These are phyloP conservation scores for Cordyceps tenuipes DNA, from an alignment of 2,329 filamentous ascomycete genomes.

Conservation along the genomic window DNA sequence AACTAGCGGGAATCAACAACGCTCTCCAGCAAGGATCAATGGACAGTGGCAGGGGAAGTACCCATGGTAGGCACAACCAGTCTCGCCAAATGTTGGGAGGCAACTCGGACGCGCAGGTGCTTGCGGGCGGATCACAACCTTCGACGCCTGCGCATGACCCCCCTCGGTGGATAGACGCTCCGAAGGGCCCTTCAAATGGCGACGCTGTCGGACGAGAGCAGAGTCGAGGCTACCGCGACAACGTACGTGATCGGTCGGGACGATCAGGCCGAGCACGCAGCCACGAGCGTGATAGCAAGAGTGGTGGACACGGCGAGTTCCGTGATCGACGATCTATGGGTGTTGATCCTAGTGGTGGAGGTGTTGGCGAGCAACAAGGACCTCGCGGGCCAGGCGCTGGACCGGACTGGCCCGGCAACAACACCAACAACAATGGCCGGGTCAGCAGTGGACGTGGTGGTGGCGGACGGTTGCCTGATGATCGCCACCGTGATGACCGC, in stretches of 20 bases:
- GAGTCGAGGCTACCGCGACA: conserved; percentile 36
- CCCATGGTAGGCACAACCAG: conserved; percentile 23
- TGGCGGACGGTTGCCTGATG: conserved; percentile 23
- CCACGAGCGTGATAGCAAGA: conserved; percentile 40
- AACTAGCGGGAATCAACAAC: conserved; percentile 52
- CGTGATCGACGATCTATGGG: conserved; percentile 34
- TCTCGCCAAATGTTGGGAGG: conserved; percentile 34
- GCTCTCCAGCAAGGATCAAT: conserved; percentile 42
- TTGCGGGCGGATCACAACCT: conserved; percentile 45
- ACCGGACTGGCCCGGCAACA: conserved; percentile 10
- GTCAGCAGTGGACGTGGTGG: conserved; percentile 12
- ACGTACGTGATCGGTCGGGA: conserved; percentile 32
- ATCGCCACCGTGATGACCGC: conserved; percentile 28
- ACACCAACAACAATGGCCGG: neutral
- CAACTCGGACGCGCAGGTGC: conserved; percentile 48
- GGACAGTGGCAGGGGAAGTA: conserved; percentile 20
- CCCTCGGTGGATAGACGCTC: conserved; percentile 27
- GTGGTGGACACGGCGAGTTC: conserved; percentile 36
- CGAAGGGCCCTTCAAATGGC: conserved; percentile 25
- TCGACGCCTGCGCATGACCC: conserved; percentile 40
- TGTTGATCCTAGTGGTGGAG: conserved; percentile 20
- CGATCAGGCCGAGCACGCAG: conserved; percentile 38
- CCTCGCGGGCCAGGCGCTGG: conserved; percentile 18
- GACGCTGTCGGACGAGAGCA: conserved; percentile 27
- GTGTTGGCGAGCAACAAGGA: conserved; percentile 19